Percentiles rank a stretch among this genome's conserved stretches.
Evolutionary conservation across 768 basidiomycete genomes (phyloP).

Genomic region (Lenzites betulinus): DNA sequence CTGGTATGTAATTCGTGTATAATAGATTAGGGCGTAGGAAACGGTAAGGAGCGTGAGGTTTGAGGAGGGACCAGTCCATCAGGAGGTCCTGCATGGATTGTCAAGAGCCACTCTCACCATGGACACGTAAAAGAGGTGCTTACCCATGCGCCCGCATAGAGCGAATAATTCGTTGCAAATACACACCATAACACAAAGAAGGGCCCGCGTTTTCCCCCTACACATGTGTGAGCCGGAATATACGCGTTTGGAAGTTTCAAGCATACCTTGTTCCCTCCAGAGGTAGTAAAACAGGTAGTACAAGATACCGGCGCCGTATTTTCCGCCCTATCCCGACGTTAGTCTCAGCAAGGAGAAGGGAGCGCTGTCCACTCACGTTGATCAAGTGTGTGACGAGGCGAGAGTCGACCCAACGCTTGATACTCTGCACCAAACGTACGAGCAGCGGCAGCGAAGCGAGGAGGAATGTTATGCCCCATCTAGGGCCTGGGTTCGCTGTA

Average conservation of each 20-base stretch:
- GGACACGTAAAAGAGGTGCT: slow-evolving; percentile 22
- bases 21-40: slow-evolving; percentile 76
- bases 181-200: slow-evolving; percentile 73
- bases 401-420: slow-evolving; percentile 87
- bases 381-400: slow-evolving; percentile 74
- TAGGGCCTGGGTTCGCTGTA: slow-evolving; percentile 37
- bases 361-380: slow-evolving; percentile 64
- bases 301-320: slow-evolving; percentile 72
- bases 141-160: slow-evolving; percentile 83
- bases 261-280: slow-evolving; percentile 70
- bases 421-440: slow-evolving; percentile 80
- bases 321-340: slow-evolving; percentile 63
- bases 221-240: slow-evolving; percentile 7
- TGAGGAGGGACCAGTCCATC: slow-evolving; percentile 91
- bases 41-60: slow-evolving; percentile 52
- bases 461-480: slow-evolving; percentile 66
- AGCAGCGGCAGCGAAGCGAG: slow-evolving; percentile 69
- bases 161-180: slow-evolving; percentile 58
- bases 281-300: slow-evolving; percentile 68
- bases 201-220: slow-evolving; percentile 42
- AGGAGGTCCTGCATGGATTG: slow-evolving; percentile 62
- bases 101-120: neutral
- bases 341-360: neutral
- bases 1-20: slow-evolving; percentile 64
- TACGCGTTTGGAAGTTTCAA: neutral